Evolutionary conservation across 805 yeast genomes (phyloP).

Genomic region (Lipomyces japonicus): DNA sequence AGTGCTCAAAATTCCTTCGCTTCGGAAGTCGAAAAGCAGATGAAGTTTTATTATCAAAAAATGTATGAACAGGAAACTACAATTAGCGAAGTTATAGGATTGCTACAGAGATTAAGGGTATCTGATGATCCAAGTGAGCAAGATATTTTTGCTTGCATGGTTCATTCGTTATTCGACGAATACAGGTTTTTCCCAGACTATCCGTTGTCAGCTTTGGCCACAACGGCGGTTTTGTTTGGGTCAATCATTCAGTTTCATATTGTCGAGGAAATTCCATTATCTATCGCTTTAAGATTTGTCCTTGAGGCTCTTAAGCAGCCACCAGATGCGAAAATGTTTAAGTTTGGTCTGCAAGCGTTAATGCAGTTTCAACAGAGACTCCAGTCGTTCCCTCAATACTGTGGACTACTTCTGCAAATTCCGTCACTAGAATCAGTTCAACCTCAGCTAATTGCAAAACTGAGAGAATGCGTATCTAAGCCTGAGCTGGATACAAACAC

Average conservation of each 20-base stretch:
- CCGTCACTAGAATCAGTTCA: constrained; percentile 53
- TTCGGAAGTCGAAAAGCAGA: constrained; percentile 79
- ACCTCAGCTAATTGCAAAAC: constrained; percentile 28
- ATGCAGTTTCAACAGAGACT: constrained; percentile 83
- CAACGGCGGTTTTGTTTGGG: constrained; percentile 92
- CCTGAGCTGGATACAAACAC: constrained; percentile 5
- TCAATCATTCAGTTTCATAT: constrained; percentile 79
- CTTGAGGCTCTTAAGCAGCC: constrained; percentile 83
- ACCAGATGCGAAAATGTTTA: constrained; percentile 87
- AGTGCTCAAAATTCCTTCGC: constrained; percentile 55
- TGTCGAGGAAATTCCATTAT: constrained; percentile 83
- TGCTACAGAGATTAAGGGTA: constrained; percentile 68
- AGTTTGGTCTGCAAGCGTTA: constrained; percentile 92
- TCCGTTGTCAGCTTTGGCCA: constrained; percentile 90
- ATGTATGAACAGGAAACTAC: constrained; percentile 91
- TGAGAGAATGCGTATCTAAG: constrained; percentile 14
- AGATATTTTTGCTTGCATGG: constrained; percentile 97
- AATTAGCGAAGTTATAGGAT: constrained; percentile 80
- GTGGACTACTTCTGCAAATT: constrained; percentile 71
- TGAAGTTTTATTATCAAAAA: constrained; percentile 86
- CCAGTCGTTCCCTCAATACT: constrained; percentile 84
- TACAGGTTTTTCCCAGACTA: constrained; percentile 93
- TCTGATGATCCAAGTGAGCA: constrained; percentile 85
- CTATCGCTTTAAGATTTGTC: constrained; percentile 83
- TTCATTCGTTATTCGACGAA: constrained; percentile 91